phyloP scores from a whole-genome alignment of 345 rosid species.

The Aegle marmelos region DNA sequence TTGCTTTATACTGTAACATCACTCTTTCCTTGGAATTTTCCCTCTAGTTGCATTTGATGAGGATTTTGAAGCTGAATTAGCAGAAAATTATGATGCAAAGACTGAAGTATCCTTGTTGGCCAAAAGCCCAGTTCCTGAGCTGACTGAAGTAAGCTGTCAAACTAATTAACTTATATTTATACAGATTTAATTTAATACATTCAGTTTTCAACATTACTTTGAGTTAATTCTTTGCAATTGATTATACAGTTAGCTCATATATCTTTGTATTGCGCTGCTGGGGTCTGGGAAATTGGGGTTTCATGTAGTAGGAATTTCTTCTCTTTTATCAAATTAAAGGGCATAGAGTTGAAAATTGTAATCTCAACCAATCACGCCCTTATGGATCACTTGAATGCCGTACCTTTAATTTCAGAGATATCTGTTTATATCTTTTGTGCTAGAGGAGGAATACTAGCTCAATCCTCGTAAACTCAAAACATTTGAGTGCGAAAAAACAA shows the following conservation, averaged over 20 bases:
- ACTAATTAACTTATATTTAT: background rate
- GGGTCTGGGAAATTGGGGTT: background rate
- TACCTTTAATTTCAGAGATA: background rate
- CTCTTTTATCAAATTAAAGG: background rate
- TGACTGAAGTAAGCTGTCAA: constrained; percentile 70
- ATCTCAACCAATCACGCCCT: background rate
- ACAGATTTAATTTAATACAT: background rate
- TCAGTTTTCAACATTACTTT: background rate
- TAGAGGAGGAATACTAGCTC: background rate
- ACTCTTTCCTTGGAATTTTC: constrained; percentile 1
- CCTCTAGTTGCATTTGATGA: constrained; percentile 90
- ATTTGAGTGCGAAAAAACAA: background rate
- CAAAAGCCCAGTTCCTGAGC: constrained; percentile 63
- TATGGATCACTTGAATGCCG: background rate
- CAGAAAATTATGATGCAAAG: constrained; percentile 76
- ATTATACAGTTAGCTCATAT: background rate
- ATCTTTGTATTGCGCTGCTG: background rate
- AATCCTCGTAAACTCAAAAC: background rate
- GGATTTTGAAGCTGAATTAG: constrained; percentile 94
- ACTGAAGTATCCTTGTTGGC: constrained; percentile 73
- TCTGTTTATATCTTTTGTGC: background rate
- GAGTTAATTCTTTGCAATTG: background rate
- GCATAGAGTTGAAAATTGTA: background rate
- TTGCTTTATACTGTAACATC: background rate
- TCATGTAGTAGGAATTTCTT: background rate